Evolutionary conservation across 1,139 yeast species (phyloP), one percentile per base, ranked within the genome.

Genomic region (Kurtzmaniella quercitrusa): DNA sequence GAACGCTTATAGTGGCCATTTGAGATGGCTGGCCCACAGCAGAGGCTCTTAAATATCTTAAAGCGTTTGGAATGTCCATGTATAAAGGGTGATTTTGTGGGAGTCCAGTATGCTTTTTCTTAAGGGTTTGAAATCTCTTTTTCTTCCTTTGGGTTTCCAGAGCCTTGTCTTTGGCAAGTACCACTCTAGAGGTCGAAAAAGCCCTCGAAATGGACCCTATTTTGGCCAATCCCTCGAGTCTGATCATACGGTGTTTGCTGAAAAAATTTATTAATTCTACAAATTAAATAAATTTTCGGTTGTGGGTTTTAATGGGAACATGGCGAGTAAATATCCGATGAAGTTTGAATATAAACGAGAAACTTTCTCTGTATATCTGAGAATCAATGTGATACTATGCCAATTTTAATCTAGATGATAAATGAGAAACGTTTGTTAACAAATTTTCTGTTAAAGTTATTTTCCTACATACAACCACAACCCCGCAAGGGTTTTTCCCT

Each of bases 1-100:
- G 79, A 46, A 89, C 63, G 17, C 85, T 70, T 38, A 91, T 72
- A 33, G 91, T 85, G 25, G 93, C 81, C 52, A 82, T 81, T 19
- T 72, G 66, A 3, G 77, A 68, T 2, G 93, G 81, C 55, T 86
- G 81, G 3, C 98, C 98, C 5, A 89, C 95, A 62, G 90, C 96
- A 3, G 91, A 81, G 0, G 98, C 96, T 50, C 97, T 75, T 46
- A 93, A 61, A 57, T 83, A 90, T 56, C 85, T 76, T 61, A 90
- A 64, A 1, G 97, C 98, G 17, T 69, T 64, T 11, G 87, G 79
- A 11, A 88, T 73, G 39, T 81, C 82, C 85, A 87, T 81, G 59
- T 81, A 85, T 42, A 85, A 68, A 1, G 90, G 88, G 47, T 75
- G 77, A 16, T 60, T 54, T 40, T 62, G 60, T 1, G 86, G 79